Percentiles rank a stretch among this genome's conserved stretches.
phyloP scores from a whole-genome alignment of 192 early-diverging fungal genomes.

The Coemansia reversa region DNA sequence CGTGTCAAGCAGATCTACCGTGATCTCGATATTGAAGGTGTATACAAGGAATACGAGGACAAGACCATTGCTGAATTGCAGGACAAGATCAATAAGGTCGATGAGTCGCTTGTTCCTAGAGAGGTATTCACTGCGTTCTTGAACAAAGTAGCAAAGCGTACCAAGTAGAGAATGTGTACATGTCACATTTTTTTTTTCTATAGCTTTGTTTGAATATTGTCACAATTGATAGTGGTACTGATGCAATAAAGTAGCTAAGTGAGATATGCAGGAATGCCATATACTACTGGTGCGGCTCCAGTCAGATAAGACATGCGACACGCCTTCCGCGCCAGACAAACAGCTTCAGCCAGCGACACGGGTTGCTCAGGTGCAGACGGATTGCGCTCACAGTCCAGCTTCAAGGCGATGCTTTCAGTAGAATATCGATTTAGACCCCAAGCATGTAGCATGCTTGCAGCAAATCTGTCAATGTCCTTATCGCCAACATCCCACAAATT shows the following conservation, averaged over 20 bases:
- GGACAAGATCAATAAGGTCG: conserved; percentile 76
- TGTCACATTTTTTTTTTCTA: not conserved
- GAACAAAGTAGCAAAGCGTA: conserved; percentile 94
- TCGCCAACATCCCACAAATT: conserved; percentile 99
- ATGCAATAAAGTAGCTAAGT: not conserved
- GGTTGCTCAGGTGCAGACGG: not conserved
- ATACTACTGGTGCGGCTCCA: conserved; percentile 91
- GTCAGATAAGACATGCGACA: conserved; percentile 82
- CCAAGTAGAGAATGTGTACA: conserved; percentile 59
- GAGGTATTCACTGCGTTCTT: conserved; percentile 90
- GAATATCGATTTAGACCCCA: conserved; percentile 66
- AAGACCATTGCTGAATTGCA: conserved; percentile 70
- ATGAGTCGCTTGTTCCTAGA: conserved; percentile 75
- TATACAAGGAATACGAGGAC: conserved; percentile 91
- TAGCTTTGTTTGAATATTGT: not conserved
- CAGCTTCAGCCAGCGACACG: conserved; percentile 73
- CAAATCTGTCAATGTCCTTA: conserved; percentile 90
- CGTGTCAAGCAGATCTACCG: conserved; percentile 83
- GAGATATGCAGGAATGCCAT: conserved; percentile 75
- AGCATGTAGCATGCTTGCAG: conserved; percentile 61
- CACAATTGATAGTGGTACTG: not conserved
- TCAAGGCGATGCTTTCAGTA: conserved; percentile 11
- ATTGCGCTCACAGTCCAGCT: conserved; percentile 1
- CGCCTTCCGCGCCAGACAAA: conserved; percentile 64
- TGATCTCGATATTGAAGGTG: conserved; percentile 73